Evolutionary conservation across 164 flowering plant genomes (phyloP).

Genomic region (Protea cynaroides): DNA sequence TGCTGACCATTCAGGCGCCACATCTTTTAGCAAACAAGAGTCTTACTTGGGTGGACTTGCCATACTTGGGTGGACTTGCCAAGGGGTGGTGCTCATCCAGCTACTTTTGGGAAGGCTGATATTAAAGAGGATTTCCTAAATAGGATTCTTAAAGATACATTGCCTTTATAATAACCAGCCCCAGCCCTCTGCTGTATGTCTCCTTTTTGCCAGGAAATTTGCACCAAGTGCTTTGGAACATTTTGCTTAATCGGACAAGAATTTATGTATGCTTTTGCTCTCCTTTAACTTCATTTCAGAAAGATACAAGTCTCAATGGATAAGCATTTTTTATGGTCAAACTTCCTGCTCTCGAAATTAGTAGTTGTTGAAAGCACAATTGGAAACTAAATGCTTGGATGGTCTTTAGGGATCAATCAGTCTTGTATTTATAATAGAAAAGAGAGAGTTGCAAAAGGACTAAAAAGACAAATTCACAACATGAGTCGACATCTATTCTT

Average conservation of each 20-base stretch:
- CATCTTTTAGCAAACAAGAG: conserved; percentile 19
- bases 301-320: too few species aligned
- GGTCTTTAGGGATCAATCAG: too few species aligned
- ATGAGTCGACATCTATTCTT: background rate
- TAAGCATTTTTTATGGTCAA: background rate
- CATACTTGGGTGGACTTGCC: too few species aligned
- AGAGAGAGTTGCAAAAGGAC: too few species aligned
- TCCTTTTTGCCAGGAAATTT: conserved; percentile 35
- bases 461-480: too few species aligned
- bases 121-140: conserved; percentile 21
- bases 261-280: background rate
- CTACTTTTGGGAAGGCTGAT: conserved; percentile 16
- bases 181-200: conserved; percentile 15
- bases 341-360: too few species aligned
- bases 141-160: conserved; percentile 10
- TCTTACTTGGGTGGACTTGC: conserved; percentile 33
- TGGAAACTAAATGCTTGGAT: too few species aligned
- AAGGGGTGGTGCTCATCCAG: conserved; percentile 34
- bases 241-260: background rate
- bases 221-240: conserved; percentile 18
- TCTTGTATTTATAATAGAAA: too few species aligned
- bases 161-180: conserved; percentile 23
- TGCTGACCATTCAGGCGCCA: conserved; percentile 17
- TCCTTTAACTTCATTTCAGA: background rate
- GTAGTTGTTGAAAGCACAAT: too few species aligned